These are phyloP conservation scores for Cylindrotheca fusiformis DNA, from an alignment of 108 stramenopile genomes.

Conservation along the genomic window DNA sequence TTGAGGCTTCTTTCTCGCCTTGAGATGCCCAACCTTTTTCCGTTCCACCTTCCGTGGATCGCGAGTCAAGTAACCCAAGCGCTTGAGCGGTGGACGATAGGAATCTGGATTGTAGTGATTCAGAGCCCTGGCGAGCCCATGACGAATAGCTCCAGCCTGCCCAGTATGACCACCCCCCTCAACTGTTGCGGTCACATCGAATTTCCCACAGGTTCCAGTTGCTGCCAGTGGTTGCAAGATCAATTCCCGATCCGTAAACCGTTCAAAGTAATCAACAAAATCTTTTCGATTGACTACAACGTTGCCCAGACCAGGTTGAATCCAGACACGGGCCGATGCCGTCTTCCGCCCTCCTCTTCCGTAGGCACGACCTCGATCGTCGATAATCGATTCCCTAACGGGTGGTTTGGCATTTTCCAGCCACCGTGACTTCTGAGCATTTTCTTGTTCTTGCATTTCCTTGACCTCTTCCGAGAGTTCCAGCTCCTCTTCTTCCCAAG, in stretches of 20 bases:
- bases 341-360: conserved; percentile 94
- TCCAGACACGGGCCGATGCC: conserved; percentile 91
- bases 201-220: conserved; percentile 83
- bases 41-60: conserved; percentile 96
- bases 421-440: conserved; percentile 64
- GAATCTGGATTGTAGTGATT: conserved; percentile 88
- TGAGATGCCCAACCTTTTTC: conserved; percentile 94
- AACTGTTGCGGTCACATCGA: conserved; percentile 80
- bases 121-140: conserved; percentile 91
- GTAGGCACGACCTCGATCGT: conserved; percentile 87
- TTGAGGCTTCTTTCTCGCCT: conserved; percentile 95
- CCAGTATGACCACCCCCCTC: conserved; percentile 86
- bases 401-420: conserved; percentile 61
- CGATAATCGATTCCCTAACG: conserved; percentile 63
- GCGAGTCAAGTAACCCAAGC: conserved; percentile 85
- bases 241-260: conserved; percentile 66
- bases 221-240: conserved; percentile 85
- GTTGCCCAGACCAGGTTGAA: conserved; percentile 84
- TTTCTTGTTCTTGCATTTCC: conserved; percentile 54
- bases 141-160: conserved; percentile 93
- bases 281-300: conserved; percentile 83
- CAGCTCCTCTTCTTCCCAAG: conserved; percentile 40
- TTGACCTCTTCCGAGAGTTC: conserved; percentile 37
- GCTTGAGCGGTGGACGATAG: conserved; percentile 89
- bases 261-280: conserved; percentile 86